Percentiles rank a stretch among this genome's conserved stretches.
Evolutionary conservation across 2,329 filamentous ascomycete genomes (phyloP).

Genomic region (Neocatenulostroma microsporum): DNA sequence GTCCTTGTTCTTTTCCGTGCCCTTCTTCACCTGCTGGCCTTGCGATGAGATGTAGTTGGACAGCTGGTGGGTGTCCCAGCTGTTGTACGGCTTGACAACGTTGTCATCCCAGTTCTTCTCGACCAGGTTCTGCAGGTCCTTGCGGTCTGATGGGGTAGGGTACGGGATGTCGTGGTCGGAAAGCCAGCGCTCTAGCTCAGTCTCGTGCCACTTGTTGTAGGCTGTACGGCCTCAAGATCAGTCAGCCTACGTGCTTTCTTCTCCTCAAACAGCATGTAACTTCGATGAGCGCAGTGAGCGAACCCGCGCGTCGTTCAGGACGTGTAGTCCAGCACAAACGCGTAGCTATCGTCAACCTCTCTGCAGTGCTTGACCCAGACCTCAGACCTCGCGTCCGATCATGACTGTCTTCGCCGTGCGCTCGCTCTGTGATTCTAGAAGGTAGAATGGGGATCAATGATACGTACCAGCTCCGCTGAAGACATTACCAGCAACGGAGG

Average conservation of each 20-base stretch:
- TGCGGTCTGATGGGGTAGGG: slow-evolving; percentile 82
- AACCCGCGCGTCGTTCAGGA: no score
- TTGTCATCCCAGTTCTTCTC: slow-evolving; percentile 81
- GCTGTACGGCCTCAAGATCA: slow-evolving; percentile 45
- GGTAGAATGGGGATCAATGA: neutral
- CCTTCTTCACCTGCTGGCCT: slow-evolving; percentile 60
- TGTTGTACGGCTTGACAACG: slow-evolving; percentile 65
- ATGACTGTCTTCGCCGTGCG: no score
- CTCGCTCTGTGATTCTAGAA: no score
- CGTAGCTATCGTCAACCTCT: no score
- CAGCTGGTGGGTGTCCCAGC: slow-evolving; percentile 66
- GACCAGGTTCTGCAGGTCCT: slow-evolving; percentile 86
- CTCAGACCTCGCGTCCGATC: no score
- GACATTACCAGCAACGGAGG: slow-evolving; percentile 61
- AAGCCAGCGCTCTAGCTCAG: slow-evolving; percentile 94
- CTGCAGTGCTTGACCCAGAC: no score
- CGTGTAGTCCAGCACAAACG: no score
- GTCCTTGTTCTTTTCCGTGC: slow-evolving; percentile 61
- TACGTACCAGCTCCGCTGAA: slow-evolving; percentile 75
- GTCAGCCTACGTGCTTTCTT: slow-evolving; percentile 23
- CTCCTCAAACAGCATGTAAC: neutral
- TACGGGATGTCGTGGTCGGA: slow-evolving; percentile 87
- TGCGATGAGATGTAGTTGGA: slow-evolving; percentile 60
- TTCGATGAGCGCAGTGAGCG: neutral
- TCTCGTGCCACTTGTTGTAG: slow-evolving; percentile 99